Percentiles rank a stretch among this genome's conserved stretches.
These are phyloP conservation scores for Linnemannia schmuckeri DNA, from an alignment of 192 early-diverging fungal genomes.

Conservation along the genomic window DNA sequence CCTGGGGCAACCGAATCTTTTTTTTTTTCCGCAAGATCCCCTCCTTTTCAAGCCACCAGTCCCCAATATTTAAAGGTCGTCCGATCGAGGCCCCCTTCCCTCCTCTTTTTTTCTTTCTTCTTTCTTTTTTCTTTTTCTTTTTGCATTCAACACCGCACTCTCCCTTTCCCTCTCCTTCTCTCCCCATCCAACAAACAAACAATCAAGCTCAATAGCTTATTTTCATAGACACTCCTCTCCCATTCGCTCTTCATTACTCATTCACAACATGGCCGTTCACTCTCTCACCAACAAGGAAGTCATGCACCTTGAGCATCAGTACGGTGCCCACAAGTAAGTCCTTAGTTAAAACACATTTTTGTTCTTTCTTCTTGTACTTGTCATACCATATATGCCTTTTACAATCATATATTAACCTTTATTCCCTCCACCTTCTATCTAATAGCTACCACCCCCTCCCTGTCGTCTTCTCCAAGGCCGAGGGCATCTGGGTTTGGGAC, in stretches of 20 bases:
- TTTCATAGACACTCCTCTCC: neutral
- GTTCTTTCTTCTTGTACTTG: neutral
- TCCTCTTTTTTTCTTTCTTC: neutral
- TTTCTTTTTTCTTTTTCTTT: constrained; percentile 7
- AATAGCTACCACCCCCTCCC: constrained; percentile 95
- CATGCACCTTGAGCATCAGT: constrained; percentile 84
- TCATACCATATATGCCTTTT: neutral
- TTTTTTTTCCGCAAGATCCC: neutral
- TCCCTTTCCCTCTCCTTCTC: neutral
- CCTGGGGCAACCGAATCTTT: neutral
- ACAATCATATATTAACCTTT: neutral
- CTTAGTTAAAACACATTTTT: neutral
- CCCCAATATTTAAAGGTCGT: constrained; percentile 1
- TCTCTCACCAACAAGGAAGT: constrained; percentile 63
- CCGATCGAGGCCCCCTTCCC: neutral
- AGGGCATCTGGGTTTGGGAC: constrained; percentile 96
- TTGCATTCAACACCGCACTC: neutral
- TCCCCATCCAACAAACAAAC: neutral
- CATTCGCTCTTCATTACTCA: constrained; percentile 2
- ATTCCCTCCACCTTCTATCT: neutral
- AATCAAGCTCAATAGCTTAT: neutral
- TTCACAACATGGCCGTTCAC: constrained; percentile 39
- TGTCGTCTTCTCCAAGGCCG: constrained; percentile 87
- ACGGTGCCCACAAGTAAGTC: constrained; percentile 95
- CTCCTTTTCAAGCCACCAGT: neutral